phyloP scores from a whole-genome alignment of 2,329 filamentous ascomycete genomes.

The Tolypocladium album region DNA sequence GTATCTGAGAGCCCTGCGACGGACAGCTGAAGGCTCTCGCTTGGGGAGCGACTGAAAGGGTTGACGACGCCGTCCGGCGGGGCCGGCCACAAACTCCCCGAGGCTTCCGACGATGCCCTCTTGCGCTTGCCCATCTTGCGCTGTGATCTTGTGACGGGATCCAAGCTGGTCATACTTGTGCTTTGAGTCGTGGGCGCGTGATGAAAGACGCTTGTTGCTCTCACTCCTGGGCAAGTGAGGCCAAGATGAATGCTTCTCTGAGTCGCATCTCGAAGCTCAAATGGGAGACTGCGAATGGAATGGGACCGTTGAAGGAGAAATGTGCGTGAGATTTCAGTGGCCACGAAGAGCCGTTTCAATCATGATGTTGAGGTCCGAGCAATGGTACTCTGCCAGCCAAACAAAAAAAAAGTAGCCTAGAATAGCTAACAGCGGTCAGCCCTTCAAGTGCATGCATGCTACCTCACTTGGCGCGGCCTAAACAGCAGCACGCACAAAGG shows the following conservation, averaged over 20 bases:
- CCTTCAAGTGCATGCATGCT: no score
- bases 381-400: no score
- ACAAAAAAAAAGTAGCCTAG: no score
- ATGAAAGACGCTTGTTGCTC: not conserved
- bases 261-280: not conserved
- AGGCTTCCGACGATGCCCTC: not conserved
- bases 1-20: conserved; percentile 40
- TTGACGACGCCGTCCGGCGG: conserved; percentile 33
- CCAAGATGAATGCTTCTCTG: not conserved
- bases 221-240: not conserved
- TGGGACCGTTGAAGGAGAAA: no score
- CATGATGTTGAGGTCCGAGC: not conserved
- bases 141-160: not conserved
- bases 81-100: conserved; percentile 2
- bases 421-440: no score
- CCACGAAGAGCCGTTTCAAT: not conserved
- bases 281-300: not conserved
- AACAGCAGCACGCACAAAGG: not conserved
- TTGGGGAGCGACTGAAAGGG: conserved; percentile 42
- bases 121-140: conserved; percentile 1
- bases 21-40: conserved; percentile 40
- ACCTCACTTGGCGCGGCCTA: no score
- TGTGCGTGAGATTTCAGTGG: not conserved
- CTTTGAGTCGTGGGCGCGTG: not conserved
- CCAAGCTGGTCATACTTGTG: not conserved